Conservation (phyloP, 2,329 filamentous ascomycete species). For the Coniella lustricola region DNA sequence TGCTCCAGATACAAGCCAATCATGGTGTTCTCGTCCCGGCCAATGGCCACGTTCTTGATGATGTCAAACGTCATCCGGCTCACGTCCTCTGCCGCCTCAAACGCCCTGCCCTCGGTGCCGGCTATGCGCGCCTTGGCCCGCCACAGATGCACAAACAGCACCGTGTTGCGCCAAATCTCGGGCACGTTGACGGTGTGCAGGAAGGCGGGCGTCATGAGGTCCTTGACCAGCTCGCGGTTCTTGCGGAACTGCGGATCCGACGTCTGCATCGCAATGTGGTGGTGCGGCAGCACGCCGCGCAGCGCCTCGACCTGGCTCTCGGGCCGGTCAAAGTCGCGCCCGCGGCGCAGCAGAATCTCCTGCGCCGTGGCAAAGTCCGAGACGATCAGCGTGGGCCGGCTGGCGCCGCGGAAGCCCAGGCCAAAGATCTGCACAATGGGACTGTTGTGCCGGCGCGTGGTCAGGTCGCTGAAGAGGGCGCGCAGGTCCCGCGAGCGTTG, state of each 20-base stretch:
- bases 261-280: constrained; percentile 28
- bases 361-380: constrained; percentile 8
- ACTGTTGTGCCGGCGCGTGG: not conserved
- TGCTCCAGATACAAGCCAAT: not conserved
- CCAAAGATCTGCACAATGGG: constrained; percentile 2
- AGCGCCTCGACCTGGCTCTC: constrained; percentile 19
- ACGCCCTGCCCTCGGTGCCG: constrained; percentile 23
- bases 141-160: constrained; percentile 29
- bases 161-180: constrained; percentile 17
- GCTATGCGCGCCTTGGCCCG: constrained; percentile 24
- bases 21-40: not conserved
- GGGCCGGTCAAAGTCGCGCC: constrained; percentile 15
- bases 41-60: not conserved
- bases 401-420: not conserved
- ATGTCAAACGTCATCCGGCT: not conserved
- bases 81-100: constrained; percentile 27
- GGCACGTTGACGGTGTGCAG: constrained; percentile 27
- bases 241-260: constrained; percentile 25
- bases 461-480: not conserved
- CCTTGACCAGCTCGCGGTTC: constrained; percentile 28
- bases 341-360: constrained; percentile 9
- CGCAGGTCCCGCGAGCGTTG: not conserved
- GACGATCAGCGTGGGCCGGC: constrained; percentile 2
- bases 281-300: constrained; percentile 18
- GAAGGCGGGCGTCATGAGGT: constrained; percentile 31